Conservation (phyloP, 2,329 filamentous ascomycete species). For the Periconia digitata region DNA sequence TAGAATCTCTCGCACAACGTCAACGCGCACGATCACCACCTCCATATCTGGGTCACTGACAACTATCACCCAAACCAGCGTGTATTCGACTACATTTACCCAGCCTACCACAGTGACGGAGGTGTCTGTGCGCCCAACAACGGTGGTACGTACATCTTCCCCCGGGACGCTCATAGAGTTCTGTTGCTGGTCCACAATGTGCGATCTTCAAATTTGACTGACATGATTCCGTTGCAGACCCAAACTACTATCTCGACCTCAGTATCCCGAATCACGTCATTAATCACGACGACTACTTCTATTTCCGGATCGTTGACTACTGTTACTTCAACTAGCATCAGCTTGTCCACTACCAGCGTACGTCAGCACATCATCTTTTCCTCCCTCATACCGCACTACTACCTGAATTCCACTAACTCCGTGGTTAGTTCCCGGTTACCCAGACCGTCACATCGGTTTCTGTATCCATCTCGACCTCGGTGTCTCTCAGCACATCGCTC, state of each 20-base stretch:
- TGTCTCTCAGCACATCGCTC: background rate
- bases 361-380: too few relatives aligned
- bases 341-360: too few relatives aligned
- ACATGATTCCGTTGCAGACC: too few relatives aligned
- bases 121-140: too few relatives aligned
- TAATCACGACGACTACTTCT: background rate
- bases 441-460: background rate
- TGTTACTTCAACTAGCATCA: background rate
- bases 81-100: too few relatives aligned
- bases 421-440: background rate
- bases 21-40: background rate
- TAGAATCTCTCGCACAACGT: background rate
- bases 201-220: too few relatives aligned
- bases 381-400: too few relatives aligned
- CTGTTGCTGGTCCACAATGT: too few relatives aligned
- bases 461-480: background rate
- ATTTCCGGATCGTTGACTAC: background rate
- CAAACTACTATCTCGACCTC: slow-evolving; percentile 1
- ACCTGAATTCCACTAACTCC: background rate
- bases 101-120: too few relatives aligned
- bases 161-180: too few relatives aligned
- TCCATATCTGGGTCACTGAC: background rate
- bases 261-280: background rate
- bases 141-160: too few relatives aligned
- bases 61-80: background rate